Percentiles rank a stretch among this genome's conserved stretches.
Conservation (phyloP, 1,139 yeast genomes). For the Zygosaccharomyces pseudobailii region DNA sequence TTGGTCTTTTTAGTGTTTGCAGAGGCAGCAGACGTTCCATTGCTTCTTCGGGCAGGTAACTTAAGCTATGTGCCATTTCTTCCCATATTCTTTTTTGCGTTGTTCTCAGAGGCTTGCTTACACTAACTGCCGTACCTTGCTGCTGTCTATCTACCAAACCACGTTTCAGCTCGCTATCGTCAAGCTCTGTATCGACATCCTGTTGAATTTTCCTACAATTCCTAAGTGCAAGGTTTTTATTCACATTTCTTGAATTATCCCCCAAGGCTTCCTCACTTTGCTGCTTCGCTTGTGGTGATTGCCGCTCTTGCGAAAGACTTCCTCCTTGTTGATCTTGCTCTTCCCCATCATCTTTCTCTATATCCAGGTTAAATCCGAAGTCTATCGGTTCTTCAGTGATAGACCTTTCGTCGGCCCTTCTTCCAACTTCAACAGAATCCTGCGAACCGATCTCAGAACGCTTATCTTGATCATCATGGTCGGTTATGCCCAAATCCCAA, state of each 20-base stretch:
- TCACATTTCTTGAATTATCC: background rate
- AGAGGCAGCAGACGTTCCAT: conserved; percentile 13
- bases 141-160: conserved; percentile 1
- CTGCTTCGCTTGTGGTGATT: background rate
- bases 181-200: conserved; percentile 26
- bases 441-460: conserved; percentile 15
- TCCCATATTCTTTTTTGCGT: conserved; percentile 21
- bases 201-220: conserved; percentile 23
- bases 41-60: conserved; percentile 17
- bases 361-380: conserved; percentile 36
- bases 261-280: no score
- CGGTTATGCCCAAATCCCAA: conserved; percentile 29
- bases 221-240: conserved; percentile 8
- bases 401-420: conserved; percentile 31
- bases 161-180: conserved; percentile 18
- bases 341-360: conserved; percentile 24
- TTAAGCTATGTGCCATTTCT: conserved; percentile 17
- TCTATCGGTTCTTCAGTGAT: conserved; percentile 27
- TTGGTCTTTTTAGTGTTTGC: conserved; percentile 15
- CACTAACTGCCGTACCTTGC: background rate
- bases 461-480: conserved; percentile 7
- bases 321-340: conserved; percentile 15
- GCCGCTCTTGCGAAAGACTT: conserved; percentile 15
- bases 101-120: conserved; percentile 1
- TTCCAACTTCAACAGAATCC: conserved; percentile 35